These are phyloP conservation scores for Cladorrhinum sp. DNA, from an alignment of 2,329 filamentous ascomycete genomes.

Conservation along the genomic window DNA sequence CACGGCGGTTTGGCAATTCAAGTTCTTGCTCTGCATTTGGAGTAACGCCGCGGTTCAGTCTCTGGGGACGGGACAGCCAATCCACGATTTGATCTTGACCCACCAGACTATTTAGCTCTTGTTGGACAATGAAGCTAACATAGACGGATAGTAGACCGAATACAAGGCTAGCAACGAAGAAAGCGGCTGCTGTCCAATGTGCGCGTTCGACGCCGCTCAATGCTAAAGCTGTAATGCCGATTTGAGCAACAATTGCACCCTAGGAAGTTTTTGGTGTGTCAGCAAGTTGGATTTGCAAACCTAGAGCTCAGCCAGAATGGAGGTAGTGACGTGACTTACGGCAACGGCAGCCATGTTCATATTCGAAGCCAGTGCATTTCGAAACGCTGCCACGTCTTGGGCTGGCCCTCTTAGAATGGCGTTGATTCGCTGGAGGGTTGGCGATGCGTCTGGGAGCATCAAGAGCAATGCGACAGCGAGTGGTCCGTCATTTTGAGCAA, in stretches of 20 bases:
- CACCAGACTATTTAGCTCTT: not conserved
- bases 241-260: not conserved
- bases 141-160: constrained; percentile 18
- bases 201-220: not conserved
- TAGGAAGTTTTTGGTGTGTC: not conserved
- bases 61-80: not conserved
- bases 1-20: too few relatives aligned
- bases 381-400: not conserved
- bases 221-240: not conserved
- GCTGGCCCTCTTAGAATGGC: not conserved
- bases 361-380: not conserved
- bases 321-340: not conserved
- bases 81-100: not conserved
- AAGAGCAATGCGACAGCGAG: too few relatives aligned
- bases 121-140: not conserved
- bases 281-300: not conserved
- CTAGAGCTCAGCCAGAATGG: not conserved
- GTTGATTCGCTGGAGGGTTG: not conserved
- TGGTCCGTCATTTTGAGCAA: too few relatives aligned
- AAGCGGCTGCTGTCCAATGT: not conserved
- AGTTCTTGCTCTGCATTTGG: too few relatives aligned
- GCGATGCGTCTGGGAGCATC: too few relatives aligned
- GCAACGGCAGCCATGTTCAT: not conserved
- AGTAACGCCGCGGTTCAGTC: too few relatives aligned
- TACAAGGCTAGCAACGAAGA: not conserved